Conservation (phyloP, 2,329 filamentous ascomycete genomes). For the Penicillium sp. region DNA sequence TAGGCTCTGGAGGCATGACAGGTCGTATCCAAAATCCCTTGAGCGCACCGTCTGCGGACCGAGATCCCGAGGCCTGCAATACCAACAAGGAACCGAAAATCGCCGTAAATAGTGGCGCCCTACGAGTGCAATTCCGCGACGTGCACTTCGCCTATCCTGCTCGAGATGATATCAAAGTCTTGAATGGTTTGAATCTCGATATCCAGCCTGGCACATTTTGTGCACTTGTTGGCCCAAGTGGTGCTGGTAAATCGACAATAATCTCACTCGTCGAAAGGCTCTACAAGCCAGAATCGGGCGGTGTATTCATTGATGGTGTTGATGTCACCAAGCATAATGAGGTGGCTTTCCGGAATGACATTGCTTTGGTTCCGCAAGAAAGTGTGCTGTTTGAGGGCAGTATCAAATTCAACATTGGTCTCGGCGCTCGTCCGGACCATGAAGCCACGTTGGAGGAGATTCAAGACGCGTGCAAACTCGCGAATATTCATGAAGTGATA, state of each 20-base stretch:
- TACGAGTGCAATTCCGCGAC: constrained; percentile 50
- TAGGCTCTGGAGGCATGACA: constrained; percentile 31
- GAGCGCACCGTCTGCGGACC: constrained; percentile 7
- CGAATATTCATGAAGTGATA: constrained; percentile 67
- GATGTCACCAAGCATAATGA: constrained; percentile 40
- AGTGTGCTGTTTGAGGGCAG: constrained; percentile 45
- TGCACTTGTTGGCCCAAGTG: constrained; percentile 60
- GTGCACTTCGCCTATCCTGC: constrained; percentile 63
- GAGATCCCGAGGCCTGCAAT: constrained; percentile 19
- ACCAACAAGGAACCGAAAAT: constrained; percentile 13
- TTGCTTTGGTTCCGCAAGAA: constrained; percentile 45
- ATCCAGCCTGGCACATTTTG: constrained; percentile 41
- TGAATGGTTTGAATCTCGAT: constrained; percentile 51
- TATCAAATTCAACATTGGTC: constrained; percentile 43
- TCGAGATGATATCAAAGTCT: constrained; percentile 53
- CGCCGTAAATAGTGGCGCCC: constrained; percentile 21
- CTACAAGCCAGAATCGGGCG: constrained; percentile 47
- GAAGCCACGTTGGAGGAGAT: constrained; percentile 56
- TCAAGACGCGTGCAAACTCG: constrained; percentile 59
- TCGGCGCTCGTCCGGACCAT: constrained; percentile 47
- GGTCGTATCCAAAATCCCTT: constrained; percentile 13
- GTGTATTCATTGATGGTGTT: constrained; percentile 48
- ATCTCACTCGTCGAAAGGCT: constrained; percentile 52
- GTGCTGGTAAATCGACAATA: constrained; percentile 62
- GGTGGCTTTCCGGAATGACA: constrained; percentile 39